Base-by-base conservation (phyloP, 1,284 basidiomycete genomes). In the Abortiporus biennis region DNA sequence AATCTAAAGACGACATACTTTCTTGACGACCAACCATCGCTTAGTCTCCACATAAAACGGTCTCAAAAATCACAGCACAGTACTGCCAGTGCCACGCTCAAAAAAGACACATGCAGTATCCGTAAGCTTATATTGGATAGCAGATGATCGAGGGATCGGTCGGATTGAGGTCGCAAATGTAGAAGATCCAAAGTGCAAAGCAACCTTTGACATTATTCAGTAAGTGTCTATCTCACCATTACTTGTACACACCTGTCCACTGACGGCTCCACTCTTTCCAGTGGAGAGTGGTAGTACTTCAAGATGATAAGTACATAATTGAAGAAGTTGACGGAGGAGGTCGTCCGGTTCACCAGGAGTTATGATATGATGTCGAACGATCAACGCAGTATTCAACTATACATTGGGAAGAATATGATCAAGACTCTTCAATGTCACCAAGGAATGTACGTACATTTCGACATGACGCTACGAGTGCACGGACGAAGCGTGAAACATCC, bases 261-360 rank as follows among this genome's bases (percentile, higher is more conserved):
- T 85, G 23, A 88, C 80, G 24, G 76, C 68, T 8, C 84, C 84
- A 50, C 85, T 88, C 33, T 76, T 67, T 11, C 85, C 85, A 48
- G 80, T 87, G 0, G 76, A 66, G 3, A 88, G 63, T 1, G 84
- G 76, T 25, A 72, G 67, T 0, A 87, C 78, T 48, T 88, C 85
- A 6, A 85, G 48, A 51, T 86, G 82, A 47, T 80, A 79, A 1
- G 75, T 66, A 49, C 72, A 80, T 5, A 80, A 55, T 42, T 82
- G 75, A 17, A 78, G 59, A 12, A 86, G 62, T 27, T 67, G 59
- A 23, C 71, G 69, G 38, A 82, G 69, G 4, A 85, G 56, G 24
- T 76, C 69, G 48, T 85, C 81, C 1, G 74, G 69, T 38, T 78
- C 73, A 32, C 68, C 68, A 17, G 72, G 67, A 2, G 68, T 67